Percentiles rank a stretch among this genome's conserved stretches.
phyloP scores from a whole-genome alignment of 2,329 filamentous ascomycete species.

The Fusarium torulosum region DNA sequence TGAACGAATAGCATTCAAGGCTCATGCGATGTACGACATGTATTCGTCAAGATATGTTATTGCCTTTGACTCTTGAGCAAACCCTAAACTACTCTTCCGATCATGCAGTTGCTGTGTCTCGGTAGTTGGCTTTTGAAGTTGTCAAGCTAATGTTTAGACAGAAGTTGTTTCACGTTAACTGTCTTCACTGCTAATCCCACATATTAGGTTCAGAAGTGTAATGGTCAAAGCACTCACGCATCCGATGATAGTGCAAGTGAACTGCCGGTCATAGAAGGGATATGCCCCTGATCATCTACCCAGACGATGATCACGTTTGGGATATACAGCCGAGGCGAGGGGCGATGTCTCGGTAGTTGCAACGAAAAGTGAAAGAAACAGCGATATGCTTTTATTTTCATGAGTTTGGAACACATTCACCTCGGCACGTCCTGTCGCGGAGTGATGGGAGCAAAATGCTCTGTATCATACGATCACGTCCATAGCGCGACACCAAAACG shows the following conservation, averaged over 20 bases:
- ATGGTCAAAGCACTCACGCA: no score
- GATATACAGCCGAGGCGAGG: neutral
- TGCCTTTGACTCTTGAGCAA: neutral
- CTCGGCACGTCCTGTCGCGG: neutral
- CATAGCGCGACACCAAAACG: neutral
- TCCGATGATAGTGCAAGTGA: no score
- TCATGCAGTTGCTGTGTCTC: neutral
- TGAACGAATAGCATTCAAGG: neutral
- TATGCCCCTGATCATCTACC: neutral
- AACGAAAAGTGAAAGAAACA: neutral
- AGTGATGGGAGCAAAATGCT: neutral
- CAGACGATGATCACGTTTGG: neutral
- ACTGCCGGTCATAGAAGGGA: neutral
- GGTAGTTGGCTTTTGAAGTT: neutral
- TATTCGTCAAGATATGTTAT: neutral
- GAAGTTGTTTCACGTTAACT: neutral
- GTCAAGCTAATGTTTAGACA: neutral
- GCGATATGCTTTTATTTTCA: neutral
- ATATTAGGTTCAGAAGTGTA: no score
- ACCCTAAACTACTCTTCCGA: neutral
- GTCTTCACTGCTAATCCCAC: no score
- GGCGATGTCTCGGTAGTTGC: conserved; percentile 4
- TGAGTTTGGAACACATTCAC: neutral
- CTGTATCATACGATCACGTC: neutral
- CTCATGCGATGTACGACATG: neutral